Base-by-base conservation (phyloP, 1,284 basidiomycete genomes). In the Trametes pubescens region DNA sequence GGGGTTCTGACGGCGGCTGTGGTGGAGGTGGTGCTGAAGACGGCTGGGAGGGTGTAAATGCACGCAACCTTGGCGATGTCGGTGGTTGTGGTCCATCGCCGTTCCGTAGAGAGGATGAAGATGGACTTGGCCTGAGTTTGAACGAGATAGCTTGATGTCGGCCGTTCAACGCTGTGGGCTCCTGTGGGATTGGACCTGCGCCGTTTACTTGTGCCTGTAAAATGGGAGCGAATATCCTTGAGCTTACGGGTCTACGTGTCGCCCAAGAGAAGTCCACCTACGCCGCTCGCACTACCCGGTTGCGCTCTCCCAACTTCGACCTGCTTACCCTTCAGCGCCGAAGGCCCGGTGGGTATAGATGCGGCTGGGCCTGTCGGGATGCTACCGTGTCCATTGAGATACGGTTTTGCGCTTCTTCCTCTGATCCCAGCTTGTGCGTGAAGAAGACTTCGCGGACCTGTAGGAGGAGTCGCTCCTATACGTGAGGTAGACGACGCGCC, bases 391-490 rank as follows among this genome's bases (percentile, higher is more conserved):
- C 71, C 74, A 65, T 75, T 76, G 59, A 75, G 65, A 55, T 70
- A 72, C 29, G 71, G 64, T 63, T 76, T 79, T 64, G 70, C 56
- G 24, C 71, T 65, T 59, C 67, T 68, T 57, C 68, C 70, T 35
- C 71, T 64, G 6, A 43, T 16, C 34, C 62, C 59, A 47, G 65
- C 57, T 46, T 71, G 66, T 35, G 76, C 79, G 63, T 80, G 81
- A 49, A 78, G 75, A 44, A 87, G 78, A 72, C 84, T 86, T 32
- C 86, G 80, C 24, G 86, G 86, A 0, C 86, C 87, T 6, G 86
- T 88, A 13, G 87, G 86, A 21, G 84, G 84, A 24, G 77, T 74
- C 51, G 80, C 81, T 64, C 82, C 83, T 70, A 85, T 80, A 60
- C 81, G 78, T 64, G 77, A 68, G 73, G 77, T 60, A 64, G 73